Base-by-base conservation (phyloP, 106 monocot species). In the Apostasia shenzhenica region DNA sequence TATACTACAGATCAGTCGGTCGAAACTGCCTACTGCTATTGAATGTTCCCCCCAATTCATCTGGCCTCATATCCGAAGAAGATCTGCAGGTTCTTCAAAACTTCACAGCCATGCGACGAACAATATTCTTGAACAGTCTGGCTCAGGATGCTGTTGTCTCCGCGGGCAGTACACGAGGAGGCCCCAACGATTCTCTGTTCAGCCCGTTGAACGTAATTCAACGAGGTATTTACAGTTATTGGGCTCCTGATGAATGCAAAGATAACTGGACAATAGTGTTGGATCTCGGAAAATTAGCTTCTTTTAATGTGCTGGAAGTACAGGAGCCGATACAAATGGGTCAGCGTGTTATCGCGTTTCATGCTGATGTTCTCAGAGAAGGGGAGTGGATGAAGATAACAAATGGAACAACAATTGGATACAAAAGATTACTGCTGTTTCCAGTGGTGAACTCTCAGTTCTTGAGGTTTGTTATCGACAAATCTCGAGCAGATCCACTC, bases 261-360 rank as follows among this genome's bases (percentile, higher is more conserved):
- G 8, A 38, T 44, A 60, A 57, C 7, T 92, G 97, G 89, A 75
- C 46, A 52, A 52, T 99, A 53, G 45, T 72, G 45, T 67, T 99
- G 3, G 81, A 99, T 47, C 58, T 90, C 26, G 75, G 77, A 1
- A 9, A 71, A 41, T 37, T 53, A 14, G 50, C 70, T 41, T 68
- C 75, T 14, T 99, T 99, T 60, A 93, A 99, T 76, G 92, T 99
- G 41, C 56, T 99, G 61, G 92, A 75, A 69, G 62, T 84, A 4
- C 89, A 87, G 68, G 97, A 92, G 77, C 92, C 97, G 8, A 92
- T 97, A 69, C 97, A 97, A 61, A 81, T 97, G 92, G 97, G 92
- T 1, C 97, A 97, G 66, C 92, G 97, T 11, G 83, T 97, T 6
- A 78, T 81, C n/a, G 71, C 70, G 69, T 97, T 97, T 67, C 92